phyloP scores from a whole-genome alignment of 164 flowering plant genomes.

The Cinnamomum chago region DNA sequence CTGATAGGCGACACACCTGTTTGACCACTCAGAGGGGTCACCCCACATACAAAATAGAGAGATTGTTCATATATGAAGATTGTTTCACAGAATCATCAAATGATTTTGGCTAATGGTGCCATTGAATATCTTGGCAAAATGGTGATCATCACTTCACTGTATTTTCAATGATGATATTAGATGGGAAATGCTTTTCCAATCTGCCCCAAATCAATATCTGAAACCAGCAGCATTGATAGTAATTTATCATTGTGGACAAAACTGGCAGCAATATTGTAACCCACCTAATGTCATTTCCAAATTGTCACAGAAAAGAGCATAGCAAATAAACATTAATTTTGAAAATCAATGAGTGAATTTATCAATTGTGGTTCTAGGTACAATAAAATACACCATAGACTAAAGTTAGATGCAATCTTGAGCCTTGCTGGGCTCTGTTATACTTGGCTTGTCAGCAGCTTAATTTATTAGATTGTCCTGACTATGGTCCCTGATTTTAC shows the following conservation, averaged over 20 bases:
- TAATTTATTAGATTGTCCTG: too few species aligned
- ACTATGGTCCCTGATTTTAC: too few species aligned
- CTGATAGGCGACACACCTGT: constrained; percentile 48
- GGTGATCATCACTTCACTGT: background rate
- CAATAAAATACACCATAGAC: background rate
- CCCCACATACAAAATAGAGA: background rate
- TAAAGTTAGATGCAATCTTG: background rate
- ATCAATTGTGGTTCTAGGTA: background rate
- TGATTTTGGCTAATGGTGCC: background rate
- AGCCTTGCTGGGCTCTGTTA: background rate
- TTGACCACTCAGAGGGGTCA: constrained; percentile 12
- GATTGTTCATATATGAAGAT: background rate
- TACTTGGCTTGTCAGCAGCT: too few species aligned
- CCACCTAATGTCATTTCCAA: background rate
- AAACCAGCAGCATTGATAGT: background rate
- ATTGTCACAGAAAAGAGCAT: background rate
- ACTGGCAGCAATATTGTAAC: background rate
- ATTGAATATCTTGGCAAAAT: background rate
- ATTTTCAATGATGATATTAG: background rate
- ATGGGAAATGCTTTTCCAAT: background rate
- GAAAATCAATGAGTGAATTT: too few species aligned
- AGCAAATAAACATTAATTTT: background rate
- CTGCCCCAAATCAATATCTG: background rate
- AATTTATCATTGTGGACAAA: background rate
- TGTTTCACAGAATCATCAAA: background rate